Base-by-base conservation (phyloP, 768 basidiomycete species). In the Neoboletus magnificus region DNA sequence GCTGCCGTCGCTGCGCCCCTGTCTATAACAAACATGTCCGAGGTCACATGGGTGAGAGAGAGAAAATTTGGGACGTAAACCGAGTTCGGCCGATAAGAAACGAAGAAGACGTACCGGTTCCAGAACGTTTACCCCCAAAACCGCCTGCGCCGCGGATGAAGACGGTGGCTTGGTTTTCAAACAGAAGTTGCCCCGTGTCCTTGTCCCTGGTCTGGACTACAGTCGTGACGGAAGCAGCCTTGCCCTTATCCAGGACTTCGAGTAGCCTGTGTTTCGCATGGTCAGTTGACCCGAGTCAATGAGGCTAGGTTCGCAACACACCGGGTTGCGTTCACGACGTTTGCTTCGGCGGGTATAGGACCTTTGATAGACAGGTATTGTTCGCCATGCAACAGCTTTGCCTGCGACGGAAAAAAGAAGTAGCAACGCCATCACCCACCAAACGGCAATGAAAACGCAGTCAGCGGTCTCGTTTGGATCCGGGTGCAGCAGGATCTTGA, bases 331-430 rank as follows among this genome's bases (percentile, higher is more conserved):
- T 80, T 95, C 30, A 92, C 78, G 22, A 98, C 76, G 22, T 87
- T 83, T 0, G 85, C 96, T 56, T 79, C 85, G 0, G 92, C 92
- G 1, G 96, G 95, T 56, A 98, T 90, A 0, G 89, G 86, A 2
- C 76, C 85, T 64, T 89, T 87, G 70, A 99, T 91, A 57, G 84
- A 81, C 62, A 99, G 75, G 71, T 92, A 98, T 66, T 98, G 97
- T 68, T 99, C 97, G 43, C 97, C 97, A 68, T 99, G 97, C 18
- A 99, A 81, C n/a, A 99, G 78, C 73, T 93, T 98, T 45, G 94
- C 92, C 92, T 93, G 57, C 2, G 47, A 41, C 13, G 15, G 18
- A 42, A 40, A 22, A 32, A 37, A 27, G 9, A 35, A 13, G 2
- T 27, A 23, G 13, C 10, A 25, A 23, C 20, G 27, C 22, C 44